Conservation (phyloP, 345 rosid species). For the Cardiospermum halicacabum region DNA sequence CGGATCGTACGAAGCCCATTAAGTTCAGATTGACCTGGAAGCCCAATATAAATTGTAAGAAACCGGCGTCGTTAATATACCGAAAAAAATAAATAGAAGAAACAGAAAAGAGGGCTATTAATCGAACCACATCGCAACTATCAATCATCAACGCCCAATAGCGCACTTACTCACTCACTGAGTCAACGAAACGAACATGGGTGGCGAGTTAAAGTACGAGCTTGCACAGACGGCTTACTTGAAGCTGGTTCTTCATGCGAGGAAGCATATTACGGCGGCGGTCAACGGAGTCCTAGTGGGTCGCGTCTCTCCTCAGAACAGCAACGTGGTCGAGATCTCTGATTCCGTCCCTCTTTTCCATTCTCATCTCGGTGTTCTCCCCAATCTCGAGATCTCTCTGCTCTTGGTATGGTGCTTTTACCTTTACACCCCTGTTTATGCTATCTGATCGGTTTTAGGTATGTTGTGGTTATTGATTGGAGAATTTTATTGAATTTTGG, state of each 20-base stretch:
- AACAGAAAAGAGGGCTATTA: neutral
- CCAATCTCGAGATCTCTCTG: conserved; percentile 94
- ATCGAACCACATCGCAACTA: neutral
- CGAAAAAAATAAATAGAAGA: neutral
- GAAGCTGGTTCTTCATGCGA: conserved; percentile 77
- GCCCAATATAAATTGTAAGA: neutral
- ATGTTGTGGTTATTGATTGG: neutral
- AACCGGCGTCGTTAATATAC: neutral
- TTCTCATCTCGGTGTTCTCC: conserved; percentile 77
- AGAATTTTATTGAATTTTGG: neutral
- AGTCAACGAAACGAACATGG: conserved; percentile 21
- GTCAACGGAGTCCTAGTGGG: conserved; percentile 91
- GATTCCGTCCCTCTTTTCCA: conserved; percentile 95
- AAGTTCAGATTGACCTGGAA: no score
- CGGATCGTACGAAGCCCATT: no score
- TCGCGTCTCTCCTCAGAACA: conserved; percentile 39
- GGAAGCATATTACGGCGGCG: conserved; percentile 70
- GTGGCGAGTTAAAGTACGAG: conserved; percentile 64
- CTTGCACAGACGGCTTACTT: conserved; percentile 83
- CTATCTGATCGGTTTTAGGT: neutral
- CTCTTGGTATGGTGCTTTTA: conserved; percentile 67
- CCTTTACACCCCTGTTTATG: neutral
- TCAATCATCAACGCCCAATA: neutral
- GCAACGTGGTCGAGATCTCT: conserved; percentile 54
- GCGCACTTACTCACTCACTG: neutral